Evolutionary conservation across 2,329 filamentous ascomycete genomes (phyloP).

Genomic region (Fusarium marasasianum): DNA sequence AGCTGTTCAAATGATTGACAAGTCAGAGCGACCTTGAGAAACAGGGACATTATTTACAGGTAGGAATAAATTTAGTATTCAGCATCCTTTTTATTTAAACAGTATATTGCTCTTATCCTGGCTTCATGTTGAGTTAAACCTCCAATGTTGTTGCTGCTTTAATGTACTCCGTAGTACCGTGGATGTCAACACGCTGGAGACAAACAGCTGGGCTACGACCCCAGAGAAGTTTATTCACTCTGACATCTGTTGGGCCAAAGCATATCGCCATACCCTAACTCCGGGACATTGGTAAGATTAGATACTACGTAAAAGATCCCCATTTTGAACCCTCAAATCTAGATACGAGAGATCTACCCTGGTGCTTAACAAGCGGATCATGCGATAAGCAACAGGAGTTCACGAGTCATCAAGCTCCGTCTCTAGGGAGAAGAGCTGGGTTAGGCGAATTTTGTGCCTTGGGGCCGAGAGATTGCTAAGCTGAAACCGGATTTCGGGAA

Average conservation of each 20-base stretch:
- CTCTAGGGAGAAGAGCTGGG: background rate
- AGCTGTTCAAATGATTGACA: background rate
- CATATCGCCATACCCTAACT: background rate
- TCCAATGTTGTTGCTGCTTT: accelerated
- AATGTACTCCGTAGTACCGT: no score
- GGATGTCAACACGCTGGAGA: accelerated
- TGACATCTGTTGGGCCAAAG: background rate
- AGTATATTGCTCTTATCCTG: accelerated
- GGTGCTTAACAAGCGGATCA: slow-evolving; percentile 19
- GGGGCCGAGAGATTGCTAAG: background rate
- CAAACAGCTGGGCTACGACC: background rate
- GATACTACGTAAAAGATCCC: background rate
- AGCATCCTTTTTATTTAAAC: accelerated
- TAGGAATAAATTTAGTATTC: no score
- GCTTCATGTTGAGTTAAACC: background rate
- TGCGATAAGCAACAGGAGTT: slow-evolving; percentile 12
- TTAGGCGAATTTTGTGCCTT: background rate
- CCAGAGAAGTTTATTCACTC: background rate
- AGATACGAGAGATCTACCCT: slow-evolving; percentile 25
- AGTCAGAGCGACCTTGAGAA: background rate
- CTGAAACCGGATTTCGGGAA: slow-evolving; percentile 13
- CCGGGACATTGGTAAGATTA: background rate
- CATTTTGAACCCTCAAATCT: background rate
- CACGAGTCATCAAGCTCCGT: slow-evolving; percentile 5
- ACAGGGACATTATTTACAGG: background rate